These are phyloP conservation scores for Solanum etuberosum DNA, from an alignment of 257 asterid species.

Conservation along the genomic window DNA sequence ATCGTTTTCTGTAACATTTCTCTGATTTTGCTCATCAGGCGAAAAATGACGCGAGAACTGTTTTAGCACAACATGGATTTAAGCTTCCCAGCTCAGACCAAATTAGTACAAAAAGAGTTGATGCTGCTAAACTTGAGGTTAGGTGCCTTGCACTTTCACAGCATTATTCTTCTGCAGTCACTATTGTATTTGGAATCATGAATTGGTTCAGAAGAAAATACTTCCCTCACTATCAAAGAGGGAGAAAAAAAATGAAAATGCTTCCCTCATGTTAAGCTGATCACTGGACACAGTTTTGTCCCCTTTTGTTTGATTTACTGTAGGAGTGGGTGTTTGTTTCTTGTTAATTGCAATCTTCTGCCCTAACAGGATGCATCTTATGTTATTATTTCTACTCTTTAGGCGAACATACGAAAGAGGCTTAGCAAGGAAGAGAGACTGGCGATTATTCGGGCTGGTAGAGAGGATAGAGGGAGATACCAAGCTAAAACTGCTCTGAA, in stretches of 20 bases:
- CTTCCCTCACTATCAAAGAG: background rate
- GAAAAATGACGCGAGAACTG: constrained; percentile 52
- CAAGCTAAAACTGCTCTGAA: constrained; percentile 51
- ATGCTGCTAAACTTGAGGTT: constrained; percentile 74
- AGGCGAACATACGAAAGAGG: constrained; percentile 74
- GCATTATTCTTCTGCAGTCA: background rate
- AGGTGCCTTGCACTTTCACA: background rate
- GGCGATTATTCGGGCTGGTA: constrained; percentile 49
- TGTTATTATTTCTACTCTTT: constrained; percentile 13
- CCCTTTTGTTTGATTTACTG: background rate
- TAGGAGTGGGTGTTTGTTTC: background rate
- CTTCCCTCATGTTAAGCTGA: background rate
- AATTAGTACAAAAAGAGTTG: constrained; percentile 66
- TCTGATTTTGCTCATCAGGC: constrained; percentile 38
- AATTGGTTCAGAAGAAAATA: background rate
- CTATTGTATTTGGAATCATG: background rate
- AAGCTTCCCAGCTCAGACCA: constrained; percentile 67
- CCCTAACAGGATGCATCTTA: constrained; percentile 1
- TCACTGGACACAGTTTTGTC: background rate
- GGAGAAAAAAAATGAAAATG: background rate
- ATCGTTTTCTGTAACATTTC: background rate
- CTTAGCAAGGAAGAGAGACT: constrained; percentile 58
- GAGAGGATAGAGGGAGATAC: constrained; percentile 75
- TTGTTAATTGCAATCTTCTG: background rate
- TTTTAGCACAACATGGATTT: constrained; percentile 58